Percentiles rank a stretch among this genome's conserved stretches.
These are phyloP conservation scores for Collybia nuda DNA, from an alignment of 768 basidiomycete species.

Conservation along the genomic window DNA sequence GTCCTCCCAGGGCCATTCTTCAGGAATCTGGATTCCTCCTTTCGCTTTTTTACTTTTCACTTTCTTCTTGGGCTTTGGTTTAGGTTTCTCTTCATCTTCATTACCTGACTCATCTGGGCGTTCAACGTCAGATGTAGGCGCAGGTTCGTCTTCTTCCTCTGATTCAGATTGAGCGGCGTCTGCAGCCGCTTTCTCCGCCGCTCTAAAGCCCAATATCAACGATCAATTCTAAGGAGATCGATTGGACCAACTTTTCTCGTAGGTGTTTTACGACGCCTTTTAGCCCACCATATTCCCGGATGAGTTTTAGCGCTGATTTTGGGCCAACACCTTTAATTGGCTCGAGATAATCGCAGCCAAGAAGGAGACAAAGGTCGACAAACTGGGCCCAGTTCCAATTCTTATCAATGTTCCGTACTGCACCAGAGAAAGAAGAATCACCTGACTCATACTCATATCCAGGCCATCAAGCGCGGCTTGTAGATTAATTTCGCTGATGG, in stretches of 20 bases:
- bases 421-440: constrained; percentile 23
- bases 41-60: constrained; percentile 46
- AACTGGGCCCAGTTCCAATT: constrained; percentile 57
- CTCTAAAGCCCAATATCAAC: constrained; percentile 26
- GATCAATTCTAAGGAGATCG: background rate
- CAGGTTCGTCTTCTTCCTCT: constrained; percentile 35
- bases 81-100: constrained; percentile 23
- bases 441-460: constrained; percentile 90
- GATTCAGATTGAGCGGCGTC: constrained; percentile 21
- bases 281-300: constrained; percentile 78
- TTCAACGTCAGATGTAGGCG: constrained; percentile 47
- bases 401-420: background rate
- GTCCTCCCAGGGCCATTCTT: constrained; percentile 96
- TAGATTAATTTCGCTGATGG: constrained; percentile 90
- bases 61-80: constrained; percentile 38
- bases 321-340: constrained; percentile 98
- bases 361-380: constrained; percentile 92
- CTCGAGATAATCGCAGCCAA: constrained; percentile 98
- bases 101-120: constrained; percentile 30
- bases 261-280: constrained; percentile 75
- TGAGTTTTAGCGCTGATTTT: constrained; percentile 90
- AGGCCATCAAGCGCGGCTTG: constrained; percentile 83
- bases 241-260: constrained; percentile 60
- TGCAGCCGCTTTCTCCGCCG: constrained; percentile 40
- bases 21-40: constrained; percentile 81